Conservation (phyloP, 2,329 filamentous ascomycete genomes). For the Alternaria angustiovoidea region DNA sequence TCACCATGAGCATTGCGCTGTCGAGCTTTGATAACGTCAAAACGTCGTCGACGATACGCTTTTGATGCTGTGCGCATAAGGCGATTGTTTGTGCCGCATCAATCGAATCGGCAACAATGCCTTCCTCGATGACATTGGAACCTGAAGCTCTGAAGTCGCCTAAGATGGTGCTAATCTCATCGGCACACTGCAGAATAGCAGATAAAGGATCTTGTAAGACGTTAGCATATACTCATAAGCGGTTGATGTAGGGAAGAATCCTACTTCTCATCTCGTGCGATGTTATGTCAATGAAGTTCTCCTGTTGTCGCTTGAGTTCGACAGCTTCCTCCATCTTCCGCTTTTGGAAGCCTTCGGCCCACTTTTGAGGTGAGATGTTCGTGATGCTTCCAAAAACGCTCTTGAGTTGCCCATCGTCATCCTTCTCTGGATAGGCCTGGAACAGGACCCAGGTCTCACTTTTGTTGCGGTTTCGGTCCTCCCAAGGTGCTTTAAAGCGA, state of each 20-base stretch:
- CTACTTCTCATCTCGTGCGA: slow-evolving; percentile 75
- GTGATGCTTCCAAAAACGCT: slow-evolving; percentile 83
- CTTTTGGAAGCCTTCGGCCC: slow-evolving; percentile 81
- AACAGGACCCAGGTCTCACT: slow-evolving; percentile 80
- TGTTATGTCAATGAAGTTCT: slow-evolving; percentile 83
- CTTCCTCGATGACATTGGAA: slow-evolving; percentile 54
- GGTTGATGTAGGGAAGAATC: neutral
- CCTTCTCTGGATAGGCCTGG: slow-evolving; percentile 77
- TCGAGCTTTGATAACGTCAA: slow-evolving; percentile 68
- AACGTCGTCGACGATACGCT: slow-evolving; percentile 62
- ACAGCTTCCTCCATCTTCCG: slow-evolving; percentile 81
- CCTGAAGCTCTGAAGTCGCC: slow-evolving; percentile 57
- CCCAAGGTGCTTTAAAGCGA: slow-evolving; percentile 74
- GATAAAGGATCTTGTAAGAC: slow-evolving; percentile 66
- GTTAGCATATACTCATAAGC: neutral
- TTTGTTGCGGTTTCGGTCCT: slow-evolving; percentile 63
- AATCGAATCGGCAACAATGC: slow-evolving; percentile 67
- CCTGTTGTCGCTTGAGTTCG: slow-evolving; percentile 80
- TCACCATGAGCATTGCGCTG: slow-evolving; percentile 75
- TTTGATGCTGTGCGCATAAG: slow-evolving; percentile 81
- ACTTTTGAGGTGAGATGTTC: slow-evolving; percentile 86
- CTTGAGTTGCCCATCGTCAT: slow-evolving; percentile 70
- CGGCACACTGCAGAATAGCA: slow-evolving; percentile 77
- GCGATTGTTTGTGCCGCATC: slow-evolving; percentile 81
- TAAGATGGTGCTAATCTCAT: slow-evolving; percentile 70